phyloP scores from a whole-genome alignment of 495 filamentous ascomycete species.

The Penicillium egyptiacum region DNA sequence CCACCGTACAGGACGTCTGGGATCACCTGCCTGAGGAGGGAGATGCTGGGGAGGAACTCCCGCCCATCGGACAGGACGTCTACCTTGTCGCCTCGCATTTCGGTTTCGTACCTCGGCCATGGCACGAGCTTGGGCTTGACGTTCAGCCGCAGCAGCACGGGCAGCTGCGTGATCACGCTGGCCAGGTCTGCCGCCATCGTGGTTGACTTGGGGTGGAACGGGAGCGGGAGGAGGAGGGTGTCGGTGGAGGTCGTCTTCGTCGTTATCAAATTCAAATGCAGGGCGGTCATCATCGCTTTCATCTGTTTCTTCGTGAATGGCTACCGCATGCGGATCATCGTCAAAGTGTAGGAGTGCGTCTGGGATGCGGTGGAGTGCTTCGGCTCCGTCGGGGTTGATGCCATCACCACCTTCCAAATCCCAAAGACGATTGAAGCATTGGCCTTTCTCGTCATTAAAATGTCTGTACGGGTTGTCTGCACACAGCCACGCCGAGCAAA shows the following conservation, averaged over 20 bases:
- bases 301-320: slow-evolving; percentile 6
- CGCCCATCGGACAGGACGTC: not conserved
- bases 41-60: not conserved
- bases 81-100: slow-evolving; percentile 7
- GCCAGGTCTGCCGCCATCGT: slow-evolving; percentile 22
- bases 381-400: slow-evolving; percentile 44
- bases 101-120: slow-evolving; percentile 45
- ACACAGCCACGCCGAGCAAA: slow-evolving; percentile 84
- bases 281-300: slow-evolving; percentile 25
- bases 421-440: slow-evolving; percentile 84
- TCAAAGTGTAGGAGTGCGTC: slow-evolving; percentile 39
- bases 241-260: slow-evolving; percentile 27
- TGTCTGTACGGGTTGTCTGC: slow-evolving; percentile 81
- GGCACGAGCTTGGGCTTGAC: slow-evolving; percentile 45
- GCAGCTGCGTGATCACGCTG: slow-evolving; percentile 36
- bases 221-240: slow-evolving; percentile 48
- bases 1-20: slow-evolving; percentile 12
- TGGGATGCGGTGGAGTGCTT: slow-evolving; percentile 44
- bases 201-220: slow-evolving; percentile 37
- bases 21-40: slow-evolving; percentile 11
- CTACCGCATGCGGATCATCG: slow-evolving; percentile 22
- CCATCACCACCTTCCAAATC: slow-evolving; percentile 85
- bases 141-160: slow-evolving; percentile 43
- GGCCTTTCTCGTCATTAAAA: slow-evolving; percentile 67
- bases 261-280: slow-evolving; percentile 33